Percentiles rank a stretch among this genome's conserved stretches.
phyloP scores from a whole-genome alignment of 257 asterid genomes.

The Ligustrum vulgare region DNA sequence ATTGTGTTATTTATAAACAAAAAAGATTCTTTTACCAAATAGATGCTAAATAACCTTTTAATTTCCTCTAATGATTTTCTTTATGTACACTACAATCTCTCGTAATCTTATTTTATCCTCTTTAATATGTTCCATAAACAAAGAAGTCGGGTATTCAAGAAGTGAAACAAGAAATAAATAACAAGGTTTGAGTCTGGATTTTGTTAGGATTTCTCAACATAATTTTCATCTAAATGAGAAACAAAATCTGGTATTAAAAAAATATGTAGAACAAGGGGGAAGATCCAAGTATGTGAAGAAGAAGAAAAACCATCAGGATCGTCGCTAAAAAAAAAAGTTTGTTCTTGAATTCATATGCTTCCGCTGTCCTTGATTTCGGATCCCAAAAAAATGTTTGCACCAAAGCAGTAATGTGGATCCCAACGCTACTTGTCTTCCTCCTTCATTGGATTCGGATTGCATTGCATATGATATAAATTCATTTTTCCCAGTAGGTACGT shows the following conservation, averaged over 20 bases:
- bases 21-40: too few relatives aligned
- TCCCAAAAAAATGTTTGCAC: conserved; percentile 22
- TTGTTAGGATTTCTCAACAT: conserved; percentile 53
- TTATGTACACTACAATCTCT: too few relatives aligned
- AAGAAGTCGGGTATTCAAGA: too few relatives aligned
- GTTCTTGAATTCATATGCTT: conserved; percentile 32
- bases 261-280: conserved; percentile 25
- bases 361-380: too few relatives aligned
- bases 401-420: conserved; percentile 3
- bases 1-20: too few relatives aligned
- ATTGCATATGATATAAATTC: conserved; percentile 83
- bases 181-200: conserved; percentile 86
- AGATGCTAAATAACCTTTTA: too few relatives aligned
- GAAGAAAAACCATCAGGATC: conserved; percentile 9
- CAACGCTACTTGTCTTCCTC: conserved; percentile 54
- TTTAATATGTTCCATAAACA: too few relatives aligned
- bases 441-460: conserved; percentile 70
- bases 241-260: conserved; percentile 28
- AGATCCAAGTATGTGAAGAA: too few relatives aligned
- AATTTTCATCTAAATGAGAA: conserved; percentile 31
- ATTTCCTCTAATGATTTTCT: too few relatives aligned
- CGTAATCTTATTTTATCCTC: too few relatives aligned
- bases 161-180: conserved; percentile 58
- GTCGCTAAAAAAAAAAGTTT: conserved; percentile 52
- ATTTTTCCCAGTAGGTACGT: conserved; percentile 77